Base-by-base conservation (phyloP, 2,329 filamentous ascomycete species). In the Fusarium sp. region DNA sequence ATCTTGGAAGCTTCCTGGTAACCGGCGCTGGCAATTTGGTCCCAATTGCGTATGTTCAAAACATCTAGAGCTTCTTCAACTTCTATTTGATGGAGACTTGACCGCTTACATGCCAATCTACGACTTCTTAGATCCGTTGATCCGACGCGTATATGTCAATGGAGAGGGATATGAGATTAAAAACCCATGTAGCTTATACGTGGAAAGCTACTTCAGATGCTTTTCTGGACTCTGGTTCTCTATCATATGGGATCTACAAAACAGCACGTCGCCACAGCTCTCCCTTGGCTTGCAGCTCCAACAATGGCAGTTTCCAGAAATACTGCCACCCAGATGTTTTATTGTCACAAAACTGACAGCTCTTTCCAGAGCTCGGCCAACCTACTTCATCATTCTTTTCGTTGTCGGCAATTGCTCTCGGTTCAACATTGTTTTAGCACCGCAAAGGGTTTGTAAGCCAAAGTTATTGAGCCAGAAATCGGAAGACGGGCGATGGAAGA, bases 381-480 rank as follows among this genome's bases (percentile, higher is more conserved):
- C 2, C 8, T 48, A 48, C 21, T 31, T 48, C 14, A 12, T 48
- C 15, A n/a, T 0, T 0, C 4, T 48, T 18, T 48, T 15, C 3
- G 1, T 31, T 31, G 1, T 0, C 0, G 5, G 10, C 21, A 4
- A 2, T 31, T 0, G 4, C 10, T 48, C 1, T 18, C 27, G 12
- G 3, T 10, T 48, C 12, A 21, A 0, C 9, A 3, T 45, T 3
- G 0, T 27, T 1, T 5, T 9, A 0, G 12, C 12, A 21, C 8
- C 1, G 9, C 9, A 6, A 10, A 6, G 4, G 39, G 9, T 4
- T 11, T 0, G 39, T 3, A 0, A 0, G 9, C 3, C n/a, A n/a
- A n/a, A n/a, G n/a, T n/a, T n/a, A 48, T n/a, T 16, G 7, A 48
- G 7, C 3, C 45, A n/a, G 0, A 5, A 0, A n/a, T 18, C 7